Percentiles rank a stretch among this genome's conserved stretches.
Evolutionary conservation across 169 alveolate species (phyloP).

Genomic region (Cryptosporidium viatorum): DNA sequence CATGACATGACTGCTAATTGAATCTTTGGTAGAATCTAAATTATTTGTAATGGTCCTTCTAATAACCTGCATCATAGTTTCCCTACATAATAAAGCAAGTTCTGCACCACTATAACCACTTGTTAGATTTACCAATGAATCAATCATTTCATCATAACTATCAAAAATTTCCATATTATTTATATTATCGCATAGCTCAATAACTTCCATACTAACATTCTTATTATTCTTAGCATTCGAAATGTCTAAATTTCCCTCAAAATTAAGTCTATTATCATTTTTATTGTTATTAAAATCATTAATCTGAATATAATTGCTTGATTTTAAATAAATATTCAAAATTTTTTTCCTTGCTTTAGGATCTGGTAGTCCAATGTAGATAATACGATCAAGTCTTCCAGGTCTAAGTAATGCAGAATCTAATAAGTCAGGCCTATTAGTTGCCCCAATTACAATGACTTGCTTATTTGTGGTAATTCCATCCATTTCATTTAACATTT

Average conservation of each 20-base stretch:
- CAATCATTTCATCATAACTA: conserved; percentile 86
- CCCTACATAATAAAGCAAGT: conserved; percentile 90
- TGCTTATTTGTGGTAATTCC: conserved; percentile 91
- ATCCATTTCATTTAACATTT: conserved; percentile 98
- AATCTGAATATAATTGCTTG: conserved; percentile 2
- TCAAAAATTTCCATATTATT: conserved; percentile 86
- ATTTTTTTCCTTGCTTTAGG: conserved; percentile 92
- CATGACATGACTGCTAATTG: conserved; percentile 35
- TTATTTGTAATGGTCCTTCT: conserved; percentile 54
- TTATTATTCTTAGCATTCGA: not conserved
- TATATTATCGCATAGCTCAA: conserved; percentile 86
- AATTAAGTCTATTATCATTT: not conserved
- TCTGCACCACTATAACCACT: conserved; percentile 97
- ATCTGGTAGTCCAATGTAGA: conserved; percentile 98
- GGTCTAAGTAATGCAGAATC: conserved; percentile 98
- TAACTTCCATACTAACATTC: conserved; percentile 78
- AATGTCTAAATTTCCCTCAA: not conserved
- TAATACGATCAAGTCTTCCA: conserved; percentile 98
- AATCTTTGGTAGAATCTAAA: not conserved
- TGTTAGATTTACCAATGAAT: conserved; percentile 91
- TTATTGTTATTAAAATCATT: not conserved
- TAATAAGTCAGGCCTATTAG: conserved; percentile 97
- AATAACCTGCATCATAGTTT: conserved; percentile 87
- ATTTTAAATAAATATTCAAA: conserved; percentile 77
- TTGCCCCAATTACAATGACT: conserved; percentile 98